Evolutionary conservation across 768 basidiomycete species (phyloP).

Genomic region (Rickenella mellea): DNA sequence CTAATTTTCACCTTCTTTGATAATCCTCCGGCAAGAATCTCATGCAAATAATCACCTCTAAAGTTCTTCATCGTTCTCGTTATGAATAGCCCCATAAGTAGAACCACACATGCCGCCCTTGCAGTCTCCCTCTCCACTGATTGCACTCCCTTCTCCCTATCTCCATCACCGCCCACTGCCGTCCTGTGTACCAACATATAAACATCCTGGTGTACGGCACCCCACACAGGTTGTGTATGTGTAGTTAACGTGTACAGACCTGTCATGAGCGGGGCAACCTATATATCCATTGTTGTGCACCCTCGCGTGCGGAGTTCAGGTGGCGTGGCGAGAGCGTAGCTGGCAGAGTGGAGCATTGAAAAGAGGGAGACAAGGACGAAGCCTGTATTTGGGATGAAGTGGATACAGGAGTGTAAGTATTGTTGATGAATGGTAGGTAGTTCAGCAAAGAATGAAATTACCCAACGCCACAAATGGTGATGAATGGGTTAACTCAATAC

Average conservation of each 20-base stretch:
- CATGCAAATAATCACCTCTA: conserved; percentile 11
- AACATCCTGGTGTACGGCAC: conserved; percentile 8
- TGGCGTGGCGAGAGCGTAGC: conserved; percentile 63
- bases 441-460: background rate
- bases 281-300: conserved; percentile 79
- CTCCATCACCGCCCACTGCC: conserved; percentile 36
- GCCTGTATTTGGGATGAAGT: conserved; percentile 71
- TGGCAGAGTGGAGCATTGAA: conserved; percentile 66
- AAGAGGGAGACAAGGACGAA: conserved; percentile 73
- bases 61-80: conserved; percentile 62
- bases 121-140: conserved; percentile 57
- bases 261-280: conserved; percentile 75
- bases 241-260: conserved; percentile 75
- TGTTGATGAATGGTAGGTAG: background rate
- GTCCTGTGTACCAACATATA: conserved; percentile 5
- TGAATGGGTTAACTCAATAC: background rate
- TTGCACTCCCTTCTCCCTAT: conserved; percentile 20
- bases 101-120: conserved; percentile 58
- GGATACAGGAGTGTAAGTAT: background rate
- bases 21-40: conserved; percentile 7
- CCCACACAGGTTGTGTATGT: conserved; percentile 74
- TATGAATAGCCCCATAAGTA: conserved; percentile 54
- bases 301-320: conserved; percentile 74
- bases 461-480: background rate
- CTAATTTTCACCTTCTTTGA: no score